Evolutionary conservation across 1,139 yeast species (phyloP).

Genomic region (Lizanozyma gosingica): DNA sequence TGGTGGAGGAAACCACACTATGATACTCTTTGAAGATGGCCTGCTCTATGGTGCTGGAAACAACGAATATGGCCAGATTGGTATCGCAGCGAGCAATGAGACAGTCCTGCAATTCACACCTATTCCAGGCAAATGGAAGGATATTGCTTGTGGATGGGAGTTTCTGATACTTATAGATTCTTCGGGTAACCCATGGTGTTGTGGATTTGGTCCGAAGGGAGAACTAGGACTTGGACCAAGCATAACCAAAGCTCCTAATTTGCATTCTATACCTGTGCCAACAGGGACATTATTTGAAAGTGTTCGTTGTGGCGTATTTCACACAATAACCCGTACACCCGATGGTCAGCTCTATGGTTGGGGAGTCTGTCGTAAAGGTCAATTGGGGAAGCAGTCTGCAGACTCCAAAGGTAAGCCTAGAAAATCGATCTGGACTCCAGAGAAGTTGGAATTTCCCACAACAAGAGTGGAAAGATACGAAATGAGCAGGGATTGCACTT

Average conservation of each 20-base stretch:
- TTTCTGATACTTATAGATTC: conserved; percentile 45
- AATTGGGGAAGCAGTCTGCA: conserved; percentile 31
- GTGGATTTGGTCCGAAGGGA: conserved; percentile 65
- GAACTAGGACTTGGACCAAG: conserved; percentile 58
- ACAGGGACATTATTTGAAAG: neutral
- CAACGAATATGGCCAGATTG: conserved; percentile 50
- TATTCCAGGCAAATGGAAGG: conserved; percentile 26
- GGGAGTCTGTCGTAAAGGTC: conserved; percentile 79
- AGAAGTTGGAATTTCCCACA: conserved; percentile 12
- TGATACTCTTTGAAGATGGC: conserved; percentile 49
- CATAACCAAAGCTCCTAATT: conserved; percentile 4
- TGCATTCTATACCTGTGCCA: neutral
- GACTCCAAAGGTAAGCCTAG: conserved; percentile 9
- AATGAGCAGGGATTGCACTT: conserved; percentile 42
- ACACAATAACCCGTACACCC: conserved; percentile 37
- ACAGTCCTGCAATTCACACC: conserved; percentile 11
- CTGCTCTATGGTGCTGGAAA: conserved; percentile 51
- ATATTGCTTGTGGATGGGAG: conserved; percentile 72
- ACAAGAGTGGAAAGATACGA: conserved; percentile 11
- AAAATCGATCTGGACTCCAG: conserved; percentile 19
- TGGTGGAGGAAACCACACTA: conserved; percentile 87
- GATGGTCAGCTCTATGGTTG: conserved; percentile 56
- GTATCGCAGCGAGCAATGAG: conserved; percentile 10
- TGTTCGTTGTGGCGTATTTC: conserved; percentile 18
- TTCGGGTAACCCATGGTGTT: conserved; percentile 33